Evolutionary conservation across 495 filamentous ascomycete genomes (phyloP).

Genomic region (Bacidia gigantensis): DNA sequence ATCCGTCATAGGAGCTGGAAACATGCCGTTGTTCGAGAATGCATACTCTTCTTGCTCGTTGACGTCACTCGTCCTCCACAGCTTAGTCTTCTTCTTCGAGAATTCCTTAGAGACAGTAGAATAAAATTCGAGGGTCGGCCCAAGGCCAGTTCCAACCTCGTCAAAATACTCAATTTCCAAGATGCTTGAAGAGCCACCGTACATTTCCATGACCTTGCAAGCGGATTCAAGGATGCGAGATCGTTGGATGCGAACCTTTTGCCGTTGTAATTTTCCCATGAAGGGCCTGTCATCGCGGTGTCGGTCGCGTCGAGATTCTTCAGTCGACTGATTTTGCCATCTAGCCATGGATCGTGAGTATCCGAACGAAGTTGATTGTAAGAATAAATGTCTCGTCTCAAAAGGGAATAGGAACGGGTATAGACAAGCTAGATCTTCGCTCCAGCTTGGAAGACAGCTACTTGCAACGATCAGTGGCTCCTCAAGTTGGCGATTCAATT

Average conservation of each 20-base stretch:
- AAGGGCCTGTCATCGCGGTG: constrained; percentile 81
- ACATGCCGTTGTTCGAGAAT: constrained; percentile 72
- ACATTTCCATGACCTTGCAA: constrained; percentile 98
- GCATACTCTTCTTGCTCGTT: constrained; percentile 65
- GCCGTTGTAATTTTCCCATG: constrained; percentile 84
- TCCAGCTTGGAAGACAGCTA: constrained; percentile 92
- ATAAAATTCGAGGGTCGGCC: constrained; percentile 96
- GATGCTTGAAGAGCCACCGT: constrained; percentile 87
- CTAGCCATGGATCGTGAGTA: constrained; percentile 95
- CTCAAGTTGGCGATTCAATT: constrained; percentile 91
- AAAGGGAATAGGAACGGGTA: constrained; percentile 99
- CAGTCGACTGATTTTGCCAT: constrained; percentile 84
- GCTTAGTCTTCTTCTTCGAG: constrained; percentile 86
- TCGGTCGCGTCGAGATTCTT: constrained; percentile 65
- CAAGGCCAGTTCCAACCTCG: constrained; percentile 92
- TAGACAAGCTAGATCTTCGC: constrained; percentile 85
- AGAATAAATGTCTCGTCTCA: constrained; percentile 91
- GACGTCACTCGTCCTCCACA: constrained; percentile 91
- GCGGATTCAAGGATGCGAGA: constrained; percentile 90
- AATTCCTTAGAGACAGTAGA: constrained; percentile 96
- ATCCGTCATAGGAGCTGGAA: constrained; percentile 83
- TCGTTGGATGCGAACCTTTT: constrained; percentile 93
- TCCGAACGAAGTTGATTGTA: constrained; percentile 95
- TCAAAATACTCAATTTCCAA: constrained; percentile 98
- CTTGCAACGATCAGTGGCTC: constrained; percentile 98